Conservation (phyloP, 192 early-diverging fungal genomes). For the Podila minutissima region DNA sequence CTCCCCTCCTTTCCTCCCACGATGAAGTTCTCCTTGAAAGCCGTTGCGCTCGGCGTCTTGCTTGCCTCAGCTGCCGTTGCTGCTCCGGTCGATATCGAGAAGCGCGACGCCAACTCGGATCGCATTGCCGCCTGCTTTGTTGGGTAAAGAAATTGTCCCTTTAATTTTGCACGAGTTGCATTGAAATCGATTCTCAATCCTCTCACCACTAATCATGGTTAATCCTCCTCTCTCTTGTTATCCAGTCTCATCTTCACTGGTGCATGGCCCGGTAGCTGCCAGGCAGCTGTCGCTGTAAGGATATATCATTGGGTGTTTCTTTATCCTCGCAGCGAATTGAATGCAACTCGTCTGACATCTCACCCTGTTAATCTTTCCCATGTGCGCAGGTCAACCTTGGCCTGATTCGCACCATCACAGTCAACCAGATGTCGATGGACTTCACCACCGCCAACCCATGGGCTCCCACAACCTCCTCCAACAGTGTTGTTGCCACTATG, state of each 20-base stretch:
- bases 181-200: not conserved
- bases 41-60: constrained; percentile 28
- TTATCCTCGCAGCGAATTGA: too few relatives aligned
- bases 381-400: constrained; percentile 34
- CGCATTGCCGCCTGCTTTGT: constrained; percentile 41
- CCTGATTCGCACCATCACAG: constrained; percentile 50
- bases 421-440: constrained; percentile 60
- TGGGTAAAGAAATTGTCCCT: constrained; percentile 6
- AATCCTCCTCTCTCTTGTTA: not conserved
- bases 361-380: not conserved
- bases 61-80: constrained; percentile 22
- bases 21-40: constrained; percentile 50
- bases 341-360: too few relatives aligned
- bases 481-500: constrained; percentile 50
- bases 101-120: constrained; percentile 32
- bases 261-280: constrained; percentile 32
- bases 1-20: not conserved
- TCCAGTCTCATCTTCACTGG: constrained; percentile 41
- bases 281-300: constrained; percentile 39
- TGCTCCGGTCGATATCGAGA: constrained; percentile 30
- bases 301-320: too few relatives aligned
- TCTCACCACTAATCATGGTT: not conserved
- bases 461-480: constrained; percentile 54
- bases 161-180: not conserved
- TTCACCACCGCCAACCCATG: constrained; percentile 57